phyloP scores from a whole-genome alignment of 2,329 filamentous ascomycete genomes.

The Fusarium sp. region DNA sequence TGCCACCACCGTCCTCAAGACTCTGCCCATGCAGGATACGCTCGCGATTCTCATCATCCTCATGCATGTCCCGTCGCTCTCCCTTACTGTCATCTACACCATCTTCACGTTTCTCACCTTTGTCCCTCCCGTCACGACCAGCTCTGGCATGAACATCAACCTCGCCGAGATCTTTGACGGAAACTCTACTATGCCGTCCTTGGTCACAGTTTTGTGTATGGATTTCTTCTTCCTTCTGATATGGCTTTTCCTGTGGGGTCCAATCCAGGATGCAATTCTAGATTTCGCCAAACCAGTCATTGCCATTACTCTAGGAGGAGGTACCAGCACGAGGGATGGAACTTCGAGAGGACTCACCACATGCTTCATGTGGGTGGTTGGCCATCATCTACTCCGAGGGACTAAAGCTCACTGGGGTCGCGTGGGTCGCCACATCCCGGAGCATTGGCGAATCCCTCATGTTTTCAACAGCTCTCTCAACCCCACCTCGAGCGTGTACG shows the following conservation, averaged over 20 bases:
- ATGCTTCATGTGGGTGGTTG: conserved; percentile 75
- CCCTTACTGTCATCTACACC: conserved; percentile 89
- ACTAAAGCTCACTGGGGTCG: conserved; percentile 63
- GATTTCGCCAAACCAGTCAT: conserved; percentile 95
- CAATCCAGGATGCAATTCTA: conserved; percentile 87
- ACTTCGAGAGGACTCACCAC: conserved; percentile 78
- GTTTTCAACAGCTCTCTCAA: conserved; percentile 63
- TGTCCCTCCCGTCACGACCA: conserved; percentile 83
- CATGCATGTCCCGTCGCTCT: conserved; percentile 89
- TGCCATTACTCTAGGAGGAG: conserved; percentile 88
- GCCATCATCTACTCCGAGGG: conserved; percentile 64
- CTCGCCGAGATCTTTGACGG: conserved; percentile 93
- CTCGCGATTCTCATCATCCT: conserved; percentile 97
- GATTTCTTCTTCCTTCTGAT: conserved; percentile 85
- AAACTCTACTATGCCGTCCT: conserved; percentile 84
- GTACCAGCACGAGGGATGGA: conserved; percentile 75
- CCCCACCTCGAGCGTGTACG: conserved; percentile 56
- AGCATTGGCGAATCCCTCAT: conserved; percentile 58
- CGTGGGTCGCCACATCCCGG: conserved; percentile 59
- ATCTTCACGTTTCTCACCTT: conserved; percentile 94
- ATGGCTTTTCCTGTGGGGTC: conserved; percentile 89
- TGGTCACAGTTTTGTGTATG: conserved; percentile 86
- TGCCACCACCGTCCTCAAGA: conserved; percentile 86
- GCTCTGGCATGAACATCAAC: conserved; percentile 82
- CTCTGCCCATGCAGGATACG: conserved; percentile 92